Percentiles rank a stretch among this genome's conserved stretches.
These are phyloP conservation scores for Calamus simplicifolius DNA, from an alignment of 176 grass and related monocot species.

Conservation along the genomic window DNA sequence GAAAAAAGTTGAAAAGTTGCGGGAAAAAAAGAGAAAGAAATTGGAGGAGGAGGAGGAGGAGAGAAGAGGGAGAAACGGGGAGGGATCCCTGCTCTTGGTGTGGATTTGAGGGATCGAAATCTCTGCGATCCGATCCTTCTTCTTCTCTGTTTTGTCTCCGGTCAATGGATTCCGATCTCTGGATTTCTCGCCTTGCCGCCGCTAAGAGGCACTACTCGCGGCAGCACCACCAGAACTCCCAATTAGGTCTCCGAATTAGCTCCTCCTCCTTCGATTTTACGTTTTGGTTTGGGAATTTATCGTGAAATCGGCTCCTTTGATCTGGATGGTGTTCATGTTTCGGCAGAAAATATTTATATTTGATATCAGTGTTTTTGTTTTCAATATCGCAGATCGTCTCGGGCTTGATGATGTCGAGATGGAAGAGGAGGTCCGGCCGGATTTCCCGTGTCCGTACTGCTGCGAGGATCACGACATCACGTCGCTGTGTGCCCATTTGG, in stretches of 20 bases:
- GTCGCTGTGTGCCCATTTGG: constrained; percentile 12
- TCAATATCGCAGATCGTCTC: neutral
- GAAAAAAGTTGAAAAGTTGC: too few relatives aligned
- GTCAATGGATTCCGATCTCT: constrained; percentile 13
- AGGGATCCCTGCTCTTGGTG: too few relatives aligned
- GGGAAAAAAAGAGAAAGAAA: too few relatives aligned
- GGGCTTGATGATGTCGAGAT: constrained; percentile 2
- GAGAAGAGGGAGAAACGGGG: too few relatives aligned
- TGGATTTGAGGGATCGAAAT: too few relatives aligned
- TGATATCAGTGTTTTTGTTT: too few relatives aligned
- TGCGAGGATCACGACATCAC: constrained; percentile 12
- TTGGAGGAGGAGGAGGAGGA: too few relatives aligned
- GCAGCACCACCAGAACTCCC: neutral
- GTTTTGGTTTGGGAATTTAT: neutral
- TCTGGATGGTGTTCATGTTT: neutral
- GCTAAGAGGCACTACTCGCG: constrained; percentile 19
- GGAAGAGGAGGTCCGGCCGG: constrained; percentile 10
- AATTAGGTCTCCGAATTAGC: neutral
- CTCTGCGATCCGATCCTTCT: too few relatives aligned
- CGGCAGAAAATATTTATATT: neutral
- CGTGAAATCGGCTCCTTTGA: neutral
- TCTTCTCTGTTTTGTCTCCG: too few relatives aligned
- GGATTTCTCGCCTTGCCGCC: constrained; percentile 15
- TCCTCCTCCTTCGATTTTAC: neutral
- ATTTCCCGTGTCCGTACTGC: constrained; percentile 12